These are phyloP conservation scores for Exophiala spinifera DNA, from an alignment of 2,329 filamentous ascomycete genomes.

Conservation along the genomic window DNA sequence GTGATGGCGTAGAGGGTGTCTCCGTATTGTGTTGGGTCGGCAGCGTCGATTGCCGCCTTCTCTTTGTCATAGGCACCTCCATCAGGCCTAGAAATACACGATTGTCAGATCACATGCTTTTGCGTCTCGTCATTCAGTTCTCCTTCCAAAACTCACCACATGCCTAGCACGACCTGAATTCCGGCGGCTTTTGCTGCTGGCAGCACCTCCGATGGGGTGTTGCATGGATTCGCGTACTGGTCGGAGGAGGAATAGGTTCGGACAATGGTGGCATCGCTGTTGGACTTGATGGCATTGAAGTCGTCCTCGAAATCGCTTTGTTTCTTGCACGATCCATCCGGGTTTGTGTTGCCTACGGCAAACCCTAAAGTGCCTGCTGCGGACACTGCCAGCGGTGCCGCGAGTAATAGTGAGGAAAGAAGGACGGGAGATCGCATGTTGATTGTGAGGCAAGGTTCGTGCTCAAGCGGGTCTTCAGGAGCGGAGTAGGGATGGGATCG, in stretches of 20 bases:
- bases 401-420: conserved; percentile 41
- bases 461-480: background rate
- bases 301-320: conserved; percentile 62
- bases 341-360: conserved; percentile 62
- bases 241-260: conserved; percentile 66
- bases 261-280: conserved; percentile 55
- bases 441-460: background rate
- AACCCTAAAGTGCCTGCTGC: conserved; percentile 61
- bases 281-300: conserved; percentile 57
- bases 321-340: conserved; percentile 61
- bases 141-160: conserved; percentile 54
- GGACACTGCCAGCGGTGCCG: conserved; percentile 48
- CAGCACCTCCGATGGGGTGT: conserved; percentile 60
- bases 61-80: conserved; percentile 61
- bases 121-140: background rate
- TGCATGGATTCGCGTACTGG: conserved; percentile 44
- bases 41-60: conserved; percentile 54
- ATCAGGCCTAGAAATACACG: conserved; percentile 54
- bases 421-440: conserved; percentile 47
- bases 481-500: conserved; percentile 3
- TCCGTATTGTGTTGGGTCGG: conserved; percentile 46
- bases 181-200: conserved; percentile 63
- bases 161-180: conserved; percentile 66
- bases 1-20: conserved; percentile 66
- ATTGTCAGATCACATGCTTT: background rate